phyloP scores from a whole-genome alignment of 208 protist species.

The Crithidia fasciculata region DNA sequence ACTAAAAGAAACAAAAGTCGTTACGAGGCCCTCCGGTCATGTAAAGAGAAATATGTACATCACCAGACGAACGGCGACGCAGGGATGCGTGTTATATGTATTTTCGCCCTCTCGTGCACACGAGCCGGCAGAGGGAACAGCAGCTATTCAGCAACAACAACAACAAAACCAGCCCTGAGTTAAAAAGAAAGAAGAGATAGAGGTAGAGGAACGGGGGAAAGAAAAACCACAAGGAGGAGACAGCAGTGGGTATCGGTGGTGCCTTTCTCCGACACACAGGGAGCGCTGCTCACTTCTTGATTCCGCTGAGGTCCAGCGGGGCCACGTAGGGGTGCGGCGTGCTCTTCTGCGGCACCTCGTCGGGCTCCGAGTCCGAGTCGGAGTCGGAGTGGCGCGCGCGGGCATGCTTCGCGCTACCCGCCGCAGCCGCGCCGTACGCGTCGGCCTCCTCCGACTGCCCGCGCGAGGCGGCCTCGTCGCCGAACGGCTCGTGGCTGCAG shows the following conservation, averaged over 20 bases:
- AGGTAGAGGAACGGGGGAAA: neutral
- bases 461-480: neutral
- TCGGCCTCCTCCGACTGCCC: neutral
- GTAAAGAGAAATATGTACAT: constrained; percentile 18
- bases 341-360: constrained; percentile 6
- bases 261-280: no score
- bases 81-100: neutral
- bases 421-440: neutral
- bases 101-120: neutral
- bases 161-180: neutral
- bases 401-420: neutral
- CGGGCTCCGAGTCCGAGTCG: constrained; percentile 1
- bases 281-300: constrained; percentile 37
- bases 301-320: constrained; percentile 37
- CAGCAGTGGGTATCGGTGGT: no score
- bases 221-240: no score
- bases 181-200: neutral
- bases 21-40: neutral
- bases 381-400: constrained; percentile 3
- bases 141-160: neutral
- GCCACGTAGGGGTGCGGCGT: constrained; percentile 30
- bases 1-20: constrained; percentile 9
- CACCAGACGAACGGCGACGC: neutral
- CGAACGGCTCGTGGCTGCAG: constrained; percentile 1
- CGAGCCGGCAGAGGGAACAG: neutral